phyloP scores from a whole-genome alignment of 495 filamentous ascomycete genomes.

The Lepraria neglecta region DNA sequence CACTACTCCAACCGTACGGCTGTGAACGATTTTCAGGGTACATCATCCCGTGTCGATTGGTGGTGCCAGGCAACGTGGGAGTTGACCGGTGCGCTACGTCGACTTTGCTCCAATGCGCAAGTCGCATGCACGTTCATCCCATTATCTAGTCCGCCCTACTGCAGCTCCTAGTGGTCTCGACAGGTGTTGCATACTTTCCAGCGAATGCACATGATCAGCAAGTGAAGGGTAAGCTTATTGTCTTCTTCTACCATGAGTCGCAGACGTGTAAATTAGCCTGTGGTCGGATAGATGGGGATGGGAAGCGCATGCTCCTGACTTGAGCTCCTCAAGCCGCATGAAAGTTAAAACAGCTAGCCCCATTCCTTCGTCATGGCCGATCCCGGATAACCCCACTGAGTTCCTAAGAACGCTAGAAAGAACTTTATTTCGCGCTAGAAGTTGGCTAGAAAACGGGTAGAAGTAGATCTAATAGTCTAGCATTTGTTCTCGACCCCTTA shows the following conservation, averaged over 20 bases:
- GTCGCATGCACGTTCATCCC: slow-evolving; percentile 16
- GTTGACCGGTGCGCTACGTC: slow-evolving; percentile 20
- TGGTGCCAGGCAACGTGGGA: slow-evolving; percentile 6
- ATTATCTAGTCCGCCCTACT: not conserved
- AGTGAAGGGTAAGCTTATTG: not conserved
- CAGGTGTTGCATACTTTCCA: slow-evolving; percentile 6
- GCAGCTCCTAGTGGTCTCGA: slow-evolving; percentile 1
- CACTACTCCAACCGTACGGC: not conserved
- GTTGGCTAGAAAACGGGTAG: not conserved
- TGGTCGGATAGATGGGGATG: not conserved
- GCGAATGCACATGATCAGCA: slow-evolving; percentile 11
- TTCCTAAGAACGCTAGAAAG: slow-evolving; percentile 23
- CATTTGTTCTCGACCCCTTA: not conserved
- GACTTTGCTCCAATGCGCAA: slow-evolving; percentile 19
- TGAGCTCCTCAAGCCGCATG: slow-evolving; percentile 3
- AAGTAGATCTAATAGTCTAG: too few relatives aligned
- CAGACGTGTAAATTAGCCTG: not conserved
- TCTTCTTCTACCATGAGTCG: not conserved
- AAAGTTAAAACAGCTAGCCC: not conserved
- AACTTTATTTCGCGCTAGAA: slow-evolving; percentile 15
- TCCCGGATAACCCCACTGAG: slow-evolving; percentile 8
- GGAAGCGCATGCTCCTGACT: slow-evolving; percentile 15
- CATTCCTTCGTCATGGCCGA: not conserved
- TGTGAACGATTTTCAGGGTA: not conserved
- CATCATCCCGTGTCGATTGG: slow-evolving; percentile 1